Evolutionary conservation across 345 rosid species (phyloP).

Genomic region (Pseudoturritis turrita): DNA sequence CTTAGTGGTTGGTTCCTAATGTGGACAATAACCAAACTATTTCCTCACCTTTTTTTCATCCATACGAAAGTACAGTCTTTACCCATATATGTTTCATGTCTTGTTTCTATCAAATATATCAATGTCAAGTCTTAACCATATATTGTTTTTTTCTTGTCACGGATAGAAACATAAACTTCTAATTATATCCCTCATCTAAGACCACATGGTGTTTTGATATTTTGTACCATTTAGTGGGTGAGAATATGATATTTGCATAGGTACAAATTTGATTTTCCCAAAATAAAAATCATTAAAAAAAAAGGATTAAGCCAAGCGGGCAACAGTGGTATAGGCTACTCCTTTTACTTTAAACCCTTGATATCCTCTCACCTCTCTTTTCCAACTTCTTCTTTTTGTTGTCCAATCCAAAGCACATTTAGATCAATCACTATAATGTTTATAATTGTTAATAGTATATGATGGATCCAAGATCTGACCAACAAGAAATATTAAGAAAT

Average conservation of each 20-base stretch:
- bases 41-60: slow-evolving; percentile 23
- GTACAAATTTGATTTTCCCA: neutral
- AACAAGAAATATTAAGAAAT: neutral
- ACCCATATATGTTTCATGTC: slow-evolving; percentile 24
- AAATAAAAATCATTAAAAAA: neutral
- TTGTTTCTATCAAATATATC: slow-evolving; percentile 28
- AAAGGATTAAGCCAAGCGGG: slow-evolving; percentile 18
- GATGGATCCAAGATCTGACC: slow-evolving; percentile 14
- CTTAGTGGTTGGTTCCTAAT: slow-evolving; percentile 26
- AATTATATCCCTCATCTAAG: slow-evolving; percentile 17
- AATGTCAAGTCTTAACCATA: slow-evolving; percentile 22
- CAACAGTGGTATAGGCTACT: slow-evolving; percentile 1
- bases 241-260: slow-evolving; percentile 1
- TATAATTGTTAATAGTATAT: neutral
- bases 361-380: slow-evolving; percentile 13
- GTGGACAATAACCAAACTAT: slow-evolving; percentile 28
- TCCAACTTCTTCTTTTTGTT: slow-evolving; percentile 11
- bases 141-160: slow-evolving; percentile 12
- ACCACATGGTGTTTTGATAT: slow-evolving; percentile 19
- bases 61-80: slow-evolving; percentile 24
- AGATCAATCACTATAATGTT: slow-evolving; percentile 5
- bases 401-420: slow-evolving; percentile 16
- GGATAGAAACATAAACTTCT: slow-evolving; percentile 24
- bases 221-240: slow-evolving; percentile 25
- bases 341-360: slow-evolving; percentile 19